Evolutionary conservation across 2,329 filamentous ascomycete genomes (phyloP), one percentile per base, ranked within the genome.

Genomic region (Onygena corvina): DNA sequence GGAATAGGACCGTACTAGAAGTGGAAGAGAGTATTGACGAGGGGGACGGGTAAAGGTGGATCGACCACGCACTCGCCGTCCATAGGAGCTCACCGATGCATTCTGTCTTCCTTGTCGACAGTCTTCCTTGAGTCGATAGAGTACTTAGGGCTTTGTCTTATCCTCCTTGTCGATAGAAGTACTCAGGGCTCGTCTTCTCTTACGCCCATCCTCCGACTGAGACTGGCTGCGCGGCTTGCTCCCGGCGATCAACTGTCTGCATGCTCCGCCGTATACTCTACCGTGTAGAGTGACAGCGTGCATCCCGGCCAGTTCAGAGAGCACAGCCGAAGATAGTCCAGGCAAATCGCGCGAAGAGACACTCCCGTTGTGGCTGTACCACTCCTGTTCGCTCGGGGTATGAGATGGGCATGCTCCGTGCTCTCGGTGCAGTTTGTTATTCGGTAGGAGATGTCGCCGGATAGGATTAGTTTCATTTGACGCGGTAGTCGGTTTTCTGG

Each of bases 261-360:
- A 34, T 21, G n/a, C 12, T 35, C 35, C 45, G 16, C 33, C 18
- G 14, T 21, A 11, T 21, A 47, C 14, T 33, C 30, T 16, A 33
- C 30, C 3, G 21, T 14, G 16, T 33, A 18, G 8, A 34, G 30
- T 11, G 33, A 33, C 11, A 47, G 33, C 35, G 16, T 47, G 7
- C 42, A 20, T 21, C 11, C n/a, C 11, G 4, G 20, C n/a, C 29
- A 9, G 7, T 47, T 8, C 29, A 33, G 16, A 20, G 16, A 29
- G 21, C 20, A 29, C 20, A 21, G 16, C 7, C 25, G 9, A 47
- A 47, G 18, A 47, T 35, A 6, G 45, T 16, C 20, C 30, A 33
- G 18, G 45, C 45, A 20, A 47, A 47, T 18, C 30, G 30, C 33
- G 45, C 45, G 20, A 47, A 35, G 45, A 47, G 27, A 18, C n/a